Percentiles rank a stretch among this genome's conserved stretches.
Evolutionary conservation across 1,284 basidiomycete genomes (phyloP).

Genomic region (Pseudozyma sp.): DNA sequence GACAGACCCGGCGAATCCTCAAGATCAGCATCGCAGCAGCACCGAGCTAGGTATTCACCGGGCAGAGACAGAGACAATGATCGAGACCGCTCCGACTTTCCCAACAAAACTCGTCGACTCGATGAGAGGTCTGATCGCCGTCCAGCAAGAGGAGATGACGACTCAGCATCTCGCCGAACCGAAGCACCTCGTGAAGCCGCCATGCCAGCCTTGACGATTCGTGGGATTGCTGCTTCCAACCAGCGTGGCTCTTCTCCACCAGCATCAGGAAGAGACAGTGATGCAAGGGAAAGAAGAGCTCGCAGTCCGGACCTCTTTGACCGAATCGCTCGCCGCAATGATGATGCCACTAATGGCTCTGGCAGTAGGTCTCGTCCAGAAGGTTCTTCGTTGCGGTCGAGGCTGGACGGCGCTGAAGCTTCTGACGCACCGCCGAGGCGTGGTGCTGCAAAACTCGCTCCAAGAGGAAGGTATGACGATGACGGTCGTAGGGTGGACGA

Average conservation of each 20-base stretch:
- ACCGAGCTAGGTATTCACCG: slow-evolving; percentile 9
- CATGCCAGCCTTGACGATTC: slow-evolving; percentile 27
- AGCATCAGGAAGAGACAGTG: not conserved
- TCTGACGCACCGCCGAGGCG: slow-evolving; percentile 8
- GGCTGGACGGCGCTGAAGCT: slow-evolving; percentile 7
- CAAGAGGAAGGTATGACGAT: slow-evolving; percentile 37
- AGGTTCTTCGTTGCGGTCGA: slow-evolving; percentile 18
- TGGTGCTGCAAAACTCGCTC: slow-evolving; percentile 26
- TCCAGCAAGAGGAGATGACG: slow-evolving; percentile 4
- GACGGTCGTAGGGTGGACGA: slow-evolving; percentile 32
- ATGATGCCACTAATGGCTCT: slow-evolving; percentile 19
- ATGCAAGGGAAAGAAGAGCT: slow-evolving; percentile 14
- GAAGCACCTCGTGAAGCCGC: slow-evolving; percentile 15
- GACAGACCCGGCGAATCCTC: slow-evolving; percentile 17
- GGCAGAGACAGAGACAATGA: slow-evolving; percentile 10
- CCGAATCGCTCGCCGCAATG: slow-evolving; percentile 20
- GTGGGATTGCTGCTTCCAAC: slow-evolving; percentile 28
- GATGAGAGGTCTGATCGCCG: slow-evolving; percentile 18
- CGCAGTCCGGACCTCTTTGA: slow-evolving; percentile 39
- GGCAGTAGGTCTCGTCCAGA: slow-evolving; percentile 10
- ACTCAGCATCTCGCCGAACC: slow-evolving; percentile 1
- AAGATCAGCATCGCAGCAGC: slow-evolving; percentile 5
- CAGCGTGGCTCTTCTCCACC: slow-evolving; percentile 18
- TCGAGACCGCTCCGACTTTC: slow-evolving; percentile 10
- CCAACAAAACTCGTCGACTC: slow-evolving; percentile 34